Percentiles rank a stretch among this genome's conserved stretches.
phyloP scores from a whole-genome alignment of 192 early-diverging fungal genomes.

The Coemansia sp. region DNA sequence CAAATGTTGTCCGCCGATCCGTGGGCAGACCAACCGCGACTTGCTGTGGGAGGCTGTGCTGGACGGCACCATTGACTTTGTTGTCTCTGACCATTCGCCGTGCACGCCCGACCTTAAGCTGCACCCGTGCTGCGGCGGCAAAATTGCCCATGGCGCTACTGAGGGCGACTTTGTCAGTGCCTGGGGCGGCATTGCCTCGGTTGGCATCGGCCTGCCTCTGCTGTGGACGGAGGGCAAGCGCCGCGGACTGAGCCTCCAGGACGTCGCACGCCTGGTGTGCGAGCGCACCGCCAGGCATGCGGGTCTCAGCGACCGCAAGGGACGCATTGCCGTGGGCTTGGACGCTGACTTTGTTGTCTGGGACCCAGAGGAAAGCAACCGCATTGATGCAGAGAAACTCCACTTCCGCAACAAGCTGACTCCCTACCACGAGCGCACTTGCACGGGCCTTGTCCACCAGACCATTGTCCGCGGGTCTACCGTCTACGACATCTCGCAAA shows the following conservation, averaged over 20 bases:
- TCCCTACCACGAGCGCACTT: slow-evolving; percentile 67
- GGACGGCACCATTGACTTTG: slow-evolving; percentile 80
- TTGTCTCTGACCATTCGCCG: slow-evolving; percentile 85
- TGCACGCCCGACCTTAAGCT: slow-evolving; percentile 79
- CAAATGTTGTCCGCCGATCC: slow-evolving; percentile 88
- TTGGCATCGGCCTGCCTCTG: slow-evolving; percentile 79
- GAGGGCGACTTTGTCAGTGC: slow-evolving; percentile 80
- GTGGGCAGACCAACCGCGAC: slow-evolving; percentile 68
- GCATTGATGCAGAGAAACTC: slow-evolving; percentile 63
- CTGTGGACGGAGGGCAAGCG: slow-evolving; percentile 76
- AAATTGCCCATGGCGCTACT: slow-evolving; percentile 23
- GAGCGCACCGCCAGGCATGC: slow-evolving; percentile 67
- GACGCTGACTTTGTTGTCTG: slow-evolving; percentile 85
- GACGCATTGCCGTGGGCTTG: slow-evolving; percentile 65
- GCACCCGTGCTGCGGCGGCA: slow-evolving; percentile 50
- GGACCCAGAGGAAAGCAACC: slow-evolving; percentile 68
- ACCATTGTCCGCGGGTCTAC: slow-evolving; percentile 71
- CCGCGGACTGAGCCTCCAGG: slow-evolving; percentile 64
- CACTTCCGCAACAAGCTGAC: slow-evolving; percentile 85
- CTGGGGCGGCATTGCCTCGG: slow-evolving; percentile 83
- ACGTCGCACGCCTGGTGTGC: slow-evolving; percentile 67
- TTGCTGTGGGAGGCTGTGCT: slow-evolving; percentile 73
- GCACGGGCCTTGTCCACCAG: slow-evolving; percentile 69
- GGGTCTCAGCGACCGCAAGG: slow-evolving; percentile 67
- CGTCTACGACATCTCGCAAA: slow-evolving; percentile 50